Base-by-base conservation (phyloP, 208 protist species). In the Leishmania braziliensis region DNA sequence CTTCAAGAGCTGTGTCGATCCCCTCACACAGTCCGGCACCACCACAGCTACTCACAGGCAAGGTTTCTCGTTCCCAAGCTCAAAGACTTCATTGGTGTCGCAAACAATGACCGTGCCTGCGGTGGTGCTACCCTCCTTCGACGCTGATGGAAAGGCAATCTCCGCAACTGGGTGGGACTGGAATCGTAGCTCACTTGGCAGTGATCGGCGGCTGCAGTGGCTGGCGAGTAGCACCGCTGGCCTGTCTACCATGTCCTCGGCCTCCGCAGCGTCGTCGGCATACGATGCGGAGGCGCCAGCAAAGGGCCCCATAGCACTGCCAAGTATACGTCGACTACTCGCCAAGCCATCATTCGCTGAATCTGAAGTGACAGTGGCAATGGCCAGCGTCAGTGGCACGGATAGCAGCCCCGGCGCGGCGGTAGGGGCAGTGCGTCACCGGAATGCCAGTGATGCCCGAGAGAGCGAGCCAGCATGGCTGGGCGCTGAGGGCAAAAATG, bases 251-350 rank as follows among this genome's bases (percentile, higher is more conserved):
- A 48, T 12, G 14, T 5, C 43, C 68, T 72, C 68, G 23, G 63
- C 63, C n/a, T 43, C 63, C 36, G 63, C 10, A 33, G 33, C 33
- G 1, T 50, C 68, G 43, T 72, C 46, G 68, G 43, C 43, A 2
- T 20, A 26, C 26, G 48, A 73, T 73, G 18, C 33, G 43, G 63
- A 18, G 14, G 51, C 66, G 8, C 26, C 20, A 26, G 33, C 53
- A 1, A 33, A 53, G 14, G 23, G 51, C 16, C 29, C 26, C 46
- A 12, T 78, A 20, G 46, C 63, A 16, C 58, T 86, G 74, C 82
- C 82, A 0, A 86, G 82, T 60, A 86, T 86, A 33, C 82, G 78
- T 14, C 82, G 72, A 0, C 74, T 86, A 16, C 77, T 86, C 53
- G 71, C 74, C 18, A 86, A 86, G 56, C 82, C 63, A 20, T 82